Conservation (phyloP, 352 stramenopile genomes). For the Phytophthora sansomeana region DNA sequence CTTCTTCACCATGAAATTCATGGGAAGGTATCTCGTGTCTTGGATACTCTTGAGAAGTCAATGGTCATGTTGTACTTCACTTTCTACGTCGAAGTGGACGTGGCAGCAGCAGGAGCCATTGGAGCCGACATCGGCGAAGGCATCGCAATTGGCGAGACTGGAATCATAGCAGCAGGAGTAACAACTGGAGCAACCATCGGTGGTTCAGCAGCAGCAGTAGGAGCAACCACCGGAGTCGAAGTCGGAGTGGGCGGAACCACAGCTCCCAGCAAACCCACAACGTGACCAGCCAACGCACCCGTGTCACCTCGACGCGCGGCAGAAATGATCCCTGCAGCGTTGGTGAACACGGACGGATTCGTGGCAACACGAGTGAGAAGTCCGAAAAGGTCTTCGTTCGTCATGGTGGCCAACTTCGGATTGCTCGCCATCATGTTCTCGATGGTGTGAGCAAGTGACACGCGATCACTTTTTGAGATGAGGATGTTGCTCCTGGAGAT, state of each 20-base stretch:
- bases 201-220: background rate
- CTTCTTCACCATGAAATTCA: slow-evolving; percentile 2
- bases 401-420: background rate
- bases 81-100: slow-evolving; percentile 7
- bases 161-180: background rate
- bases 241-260: background rate
- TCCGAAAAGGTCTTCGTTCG: background rate
- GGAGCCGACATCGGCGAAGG: background rate
- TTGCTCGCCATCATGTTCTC: slow-evolving; percentile 19
- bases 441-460: slow-evolving; percentile 21
- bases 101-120: slow-evolving; percentile 1
- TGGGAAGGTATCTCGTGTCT: background rate
- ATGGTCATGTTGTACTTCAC: background rate
- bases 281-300: background rate
- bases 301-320: background rate
- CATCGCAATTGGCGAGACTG: background rate
- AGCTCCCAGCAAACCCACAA: background rate
- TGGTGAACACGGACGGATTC: background rate
- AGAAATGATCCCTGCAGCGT: background rate
- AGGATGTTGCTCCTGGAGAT: slow-evolving; percentile 25
- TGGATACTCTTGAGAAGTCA: background rate
- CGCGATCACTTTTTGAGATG: slow-evolving; percentile 22
- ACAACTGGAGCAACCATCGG: background rate
- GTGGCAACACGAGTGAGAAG: background rate
- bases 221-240: background rate